Percentiles rank a stretch among this genome's conserved stretches.
These are phyloP conservation scores for Cymbopogon citratus DNA, from an alignment of 176 grass and related monocot genomes.

Conservation along the genomic window DNA sequence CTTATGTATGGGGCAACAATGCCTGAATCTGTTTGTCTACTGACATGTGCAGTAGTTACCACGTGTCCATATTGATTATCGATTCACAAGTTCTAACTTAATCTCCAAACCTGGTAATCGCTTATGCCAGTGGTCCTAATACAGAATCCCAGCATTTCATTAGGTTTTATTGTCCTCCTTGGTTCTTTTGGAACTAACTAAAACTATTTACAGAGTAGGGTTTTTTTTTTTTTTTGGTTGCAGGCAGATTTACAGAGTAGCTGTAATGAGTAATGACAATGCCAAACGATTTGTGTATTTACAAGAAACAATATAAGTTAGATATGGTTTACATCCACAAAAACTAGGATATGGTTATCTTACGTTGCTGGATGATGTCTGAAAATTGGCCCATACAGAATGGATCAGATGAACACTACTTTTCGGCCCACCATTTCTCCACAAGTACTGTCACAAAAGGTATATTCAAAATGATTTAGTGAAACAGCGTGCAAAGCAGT, in stretches of 20 bases:
- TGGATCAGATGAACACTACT: conserved; percentile 67
- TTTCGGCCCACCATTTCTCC: conserved; percentile 69
- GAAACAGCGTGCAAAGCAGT: conserved; percentile 10
- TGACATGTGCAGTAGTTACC: background rate
- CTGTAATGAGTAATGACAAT: conserved; percentile 7
- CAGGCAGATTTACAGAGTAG: background rate
- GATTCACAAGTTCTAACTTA: background rate
- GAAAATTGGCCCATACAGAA: conserved; percentile 95
- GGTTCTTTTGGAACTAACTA: background rate
- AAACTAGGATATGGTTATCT: conserved; percentile 20
- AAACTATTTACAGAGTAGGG: background rate
- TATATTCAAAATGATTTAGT: conserved; percentile 9
- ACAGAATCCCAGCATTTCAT: background rate
- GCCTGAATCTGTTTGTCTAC: background rate
- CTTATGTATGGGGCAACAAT: conserved; percentile 2
- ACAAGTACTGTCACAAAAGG: conserved; percentile 61
- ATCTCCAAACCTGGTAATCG: background rate
- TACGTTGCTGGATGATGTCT: conserved; percentile 90
- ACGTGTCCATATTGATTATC: background rate
- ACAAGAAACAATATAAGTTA: conserved; percentile 9
- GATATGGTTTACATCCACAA: conserved; percentile 13
- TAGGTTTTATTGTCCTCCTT: background rate
- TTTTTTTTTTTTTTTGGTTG: too few species aligned
- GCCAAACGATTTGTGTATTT: background rate
- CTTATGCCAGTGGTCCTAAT: background rate